Percentiles rank a stretch among this genome's conserved stretches.
phyloP scores from a whole-genome alignment of 2,329 filamentous ascomycete species.

The Elsinoe batatas region DNA sequence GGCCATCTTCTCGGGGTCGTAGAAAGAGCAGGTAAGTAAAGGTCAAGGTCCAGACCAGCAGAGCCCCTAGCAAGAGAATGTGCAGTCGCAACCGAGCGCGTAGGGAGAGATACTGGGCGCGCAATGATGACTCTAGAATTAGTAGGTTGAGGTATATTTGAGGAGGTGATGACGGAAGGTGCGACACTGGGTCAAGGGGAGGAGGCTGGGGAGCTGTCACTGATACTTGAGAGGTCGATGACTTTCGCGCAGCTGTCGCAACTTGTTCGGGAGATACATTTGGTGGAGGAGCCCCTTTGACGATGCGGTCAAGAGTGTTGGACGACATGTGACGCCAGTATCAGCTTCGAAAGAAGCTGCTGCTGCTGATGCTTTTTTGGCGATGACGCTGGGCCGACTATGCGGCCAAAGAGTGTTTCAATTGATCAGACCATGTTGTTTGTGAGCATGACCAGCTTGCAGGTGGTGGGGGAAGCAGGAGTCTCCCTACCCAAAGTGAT shows the following conservation, averaged over 20 bases:
- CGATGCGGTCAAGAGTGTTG: conserved; percentile 64
- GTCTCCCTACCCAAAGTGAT: background rate
- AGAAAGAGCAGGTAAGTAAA: conserved; percentile 90
- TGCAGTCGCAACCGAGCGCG: conserved; percentile 83
- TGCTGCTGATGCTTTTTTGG: background rate
- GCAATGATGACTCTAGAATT: conserved; percentile 88
- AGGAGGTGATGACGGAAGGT: conserved; percentile 78
- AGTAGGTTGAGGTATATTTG: conserved; percentile 98
- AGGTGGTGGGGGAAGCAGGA: background rate
- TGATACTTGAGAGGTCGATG: conserved; percentile 33
- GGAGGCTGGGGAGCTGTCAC: conserved; percentile 28
- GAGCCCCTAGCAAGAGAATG: conserved; percentile 76
- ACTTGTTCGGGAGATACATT: conserved; percentile 40
- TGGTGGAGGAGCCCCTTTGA: conserved; percentile 75
- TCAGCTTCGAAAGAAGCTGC: background rate
- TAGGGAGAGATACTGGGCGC: conserved; percentile 84
- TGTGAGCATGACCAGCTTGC: too few species aligned
- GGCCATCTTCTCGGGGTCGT: conserved; percentile 89
- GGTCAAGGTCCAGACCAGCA: conserved; percentile 69
- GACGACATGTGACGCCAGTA: conserved; percentile 14
- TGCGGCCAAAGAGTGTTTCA: background rate
- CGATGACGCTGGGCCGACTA: conserved; percentile 4
- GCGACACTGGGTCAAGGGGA: conserved; percentile 58
- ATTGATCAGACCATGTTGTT: background rate
- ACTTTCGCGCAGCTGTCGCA: conserved; percentile 27